Percentiles rank a stretch among this genome's conserved stretches.
Conservation (phyloP, 176 grass and related monocot species). For the Triticum turgidum region DNA sequence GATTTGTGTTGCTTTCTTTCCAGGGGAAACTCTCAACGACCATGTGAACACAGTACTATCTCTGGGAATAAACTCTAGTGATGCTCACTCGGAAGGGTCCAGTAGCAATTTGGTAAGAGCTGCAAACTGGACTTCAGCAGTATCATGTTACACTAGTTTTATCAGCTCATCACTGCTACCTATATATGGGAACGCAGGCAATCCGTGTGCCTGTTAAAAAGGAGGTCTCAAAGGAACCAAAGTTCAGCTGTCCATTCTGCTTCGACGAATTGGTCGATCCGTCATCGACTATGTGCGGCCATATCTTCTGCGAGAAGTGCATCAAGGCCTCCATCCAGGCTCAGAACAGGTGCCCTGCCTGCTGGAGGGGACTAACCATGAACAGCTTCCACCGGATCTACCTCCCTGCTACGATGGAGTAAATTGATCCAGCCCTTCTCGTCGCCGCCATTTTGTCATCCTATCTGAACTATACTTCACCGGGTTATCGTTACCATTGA, state of each 20-base stretch:
- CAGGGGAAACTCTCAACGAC: neutral
- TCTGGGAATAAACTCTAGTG: neutral
- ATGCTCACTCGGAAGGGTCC: neutral
- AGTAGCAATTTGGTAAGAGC: neutral
- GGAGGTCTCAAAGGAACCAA: slow-evolving; percentile 37
- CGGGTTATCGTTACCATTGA: neutral
- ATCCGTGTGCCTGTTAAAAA: slow-evolving; percentile 29
- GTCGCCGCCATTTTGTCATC: neutral
- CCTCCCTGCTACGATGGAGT: slow-evolving; percentile 33
- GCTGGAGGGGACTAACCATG: slow-evolving; percentile 44
- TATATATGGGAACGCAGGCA: neutral
- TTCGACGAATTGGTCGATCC: slow-evolving; percentile 49
- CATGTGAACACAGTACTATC: neutral
- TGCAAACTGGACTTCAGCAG: no score
- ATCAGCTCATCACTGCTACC: neutral
- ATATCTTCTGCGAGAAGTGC: slow-evolving; percentile 82
- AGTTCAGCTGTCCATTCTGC: slow-evolving; percentile 68
- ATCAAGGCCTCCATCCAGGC: slow-evolving; percentile 46
- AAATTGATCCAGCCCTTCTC: neutral
- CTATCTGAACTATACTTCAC: neutral
- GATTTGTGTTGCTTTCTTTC: neutral
- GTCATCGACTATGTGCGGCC: slow-evolving; percentile 79
- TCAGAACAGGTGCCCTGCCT: slow-evolving; percentile 77
- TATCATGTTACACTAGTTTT: neutral
- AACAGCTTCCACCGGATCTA: slow-evolving; percentile 67